Evolutionary conservation across 176 grass and related monocot species (phyloP), one percentile per base, ranked within the genome.

Genomic region (Ensete glaucum): DNA sequence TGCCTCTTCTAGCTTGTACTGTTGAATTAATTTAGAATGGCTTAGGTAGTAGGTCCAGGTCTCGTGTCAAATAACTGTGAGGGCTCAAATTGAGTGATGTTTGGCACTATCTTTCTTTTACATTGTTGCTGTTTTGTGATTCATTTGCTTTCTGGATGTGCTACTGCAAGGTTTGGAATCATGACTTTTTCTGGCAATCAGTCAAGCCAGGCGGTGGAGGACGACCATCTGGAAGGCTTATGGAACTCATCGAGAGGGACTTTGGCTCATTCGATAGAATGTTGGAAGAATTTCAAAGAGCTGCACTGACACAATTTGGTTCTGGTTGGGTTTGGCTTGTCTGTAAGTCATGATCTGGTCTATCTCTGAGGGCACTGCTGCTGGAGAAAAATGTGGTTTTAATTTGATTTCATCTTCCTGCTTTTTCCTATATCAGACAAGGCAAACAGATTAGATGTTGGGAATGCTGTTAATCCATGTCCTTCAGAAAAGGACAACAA

Each of bases 241-340:
- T 93, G 54, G 88, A 82, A 59, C 82, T 98, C 72, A 89, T 93
- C 50, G 82, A 87, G 24, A 89, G 88, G 24, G 90, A 98, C 72
- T 98, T 98, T 68, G 95, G 90, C 16, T 98, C 95, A 14, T 91
- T 91, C 11, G 75, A 88, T 0, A 72, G 20, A 54, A 88, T 98
- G 86, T 43, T 86, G 10, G 80, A 70, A 20, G 86, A 93, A 54
- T 85, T 93, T 59, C 75, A 85, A 75, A 83, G 70, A 73, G 90
- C 84, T 67, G 84, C 95, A 50, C 67, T 74, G 34, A 87, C 95
- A 57, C 95, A 98, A 56, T 98, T 91, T 74, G 90, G 95, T 76
- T 93, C 95, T 85, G 95, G 90, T 73, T 98, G 95, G 95, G 86
- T 85, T 78, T 93, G 95, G 95, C 90, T 98, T 80, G 87, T 80